Base-by-base conservation (phyloP, 2,329 filamentous ascomycete genomes). In the Lasiodiplodia theobromae region DNA sequence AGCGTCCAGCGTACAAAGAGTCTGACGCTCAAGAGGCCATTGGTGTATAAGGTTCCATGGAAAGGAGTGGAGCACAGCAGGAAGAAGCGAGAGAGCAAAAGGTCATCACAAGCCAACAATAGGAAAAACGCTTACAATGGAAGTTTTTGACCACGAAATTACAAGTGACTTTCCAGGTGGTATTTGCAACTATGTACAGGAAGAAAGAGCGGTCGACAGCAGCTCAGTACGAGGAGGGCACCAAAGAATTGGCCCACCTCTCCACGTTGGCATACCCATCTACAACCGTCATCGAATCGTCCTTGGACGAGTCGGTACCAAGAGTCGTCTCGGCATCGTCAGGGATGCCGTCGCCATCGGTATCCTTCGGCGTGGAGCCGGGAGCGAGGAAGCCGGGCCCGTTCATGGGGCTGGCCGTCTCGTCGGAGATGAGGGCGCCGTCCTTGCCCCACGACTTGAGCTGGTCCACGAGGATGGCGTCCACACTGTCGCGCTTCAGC, bases 281-380 rank as follows among this genome's bases (percentile, higher is more conserved):
- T 62, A 81, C 81, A 65, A 72, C 70, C 69, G 72, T 72, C 79
- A 83, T 82, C 5, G 78, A 80, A 64, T 84, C 82, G 21, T 77
- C 75, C 28, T 75, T 76, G 47, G 23, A 63, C 11, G 31, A 31
- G 65, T 82, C 77, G 6, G 79, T 77, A 6, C 83, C 82, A 66
- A 85, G 80, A 10, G 79, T 77, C 28, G 72, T 74, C 73, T 86
- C 84, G 71, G 81, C 84, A 28, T 78, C 79, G 73, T 86, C 84
- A 3, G 84, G 83, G 54, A 86, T 86, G 0, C 85, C 83, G 69
- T 86, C 84, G 0, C 80, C 81, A 71, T 86, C 84, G 0, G 80
- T 77, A 70, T 86, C 85, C 21, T 74, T 75, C 53, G 78, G 78
- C 40, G 77, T 77, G 0, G 74, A 76, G 10, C 82, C 83, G 12